These are phyloP conservation scores for Nitzschia palea DNA, from an alignment of 108 stramenopile species.

Conservation along the genomic window DNA sequence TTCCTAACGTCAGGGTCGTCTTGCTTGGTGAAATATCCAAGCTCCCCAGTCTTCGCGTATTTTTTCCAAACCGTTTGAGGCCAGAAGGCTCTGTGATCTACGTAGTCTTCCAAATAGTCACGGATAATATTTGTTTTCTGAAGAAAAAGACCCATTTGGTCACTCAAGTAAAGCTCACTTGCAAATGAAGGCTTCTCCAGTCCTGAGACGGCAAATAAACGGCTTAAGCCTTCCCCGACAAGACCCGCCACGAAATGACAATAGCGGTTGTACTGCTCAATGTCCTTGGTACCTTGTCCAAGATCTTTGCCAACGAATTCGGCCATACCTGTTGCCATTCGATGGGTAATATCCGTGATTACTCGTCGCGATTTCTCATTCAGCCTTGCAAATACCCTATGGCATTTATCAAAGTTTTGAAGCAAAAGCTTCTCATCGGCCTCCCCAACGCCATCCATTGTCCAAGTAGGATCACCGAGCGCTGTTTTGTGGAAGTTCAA, in stretches of 20 bases:
- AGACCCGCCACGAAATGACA: slow-evolving; percentile 99
- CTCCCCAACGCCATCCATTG: slow-evolving; percentile 91
- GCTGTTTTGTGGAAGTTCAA: slow-evolving; percentile 86
- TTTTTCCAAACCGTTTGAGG: slow-evolving; percentile 95
- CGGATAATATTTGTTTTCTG: slow-evolving; percentile 99
- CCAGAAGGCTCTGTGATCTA: slow-evolving; percentile 99
- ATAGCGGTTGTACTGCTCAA: slow-evolving; percentile 93
- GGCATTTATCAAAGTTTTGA: slow-evolving; percentile 91
- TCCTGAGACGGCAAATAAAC: slow-evolving; percentile 89
- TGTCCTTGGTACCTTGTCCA: slow-evolving; percentile 92
- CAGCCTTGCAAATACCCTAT: slow-evolving; percentile 75
- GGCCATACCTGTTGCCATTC: slow-evolving; percentile 99
- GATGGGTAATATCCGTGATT: slow-evolving; percentile 91
- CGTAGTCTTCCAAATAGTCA: slow-evolving; percentile 99
- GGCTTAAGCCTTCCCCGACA: slow-evolving; percentile 96
- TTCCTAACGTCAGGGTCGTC: slow-evolving; percentile 38
- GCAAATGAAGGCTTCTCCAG: slow-evolving; percentile 71
- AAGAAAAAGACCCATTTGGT: slow-evolving; percentile 98
- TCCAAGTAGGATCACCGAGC: slow-evolving; percentile 84
- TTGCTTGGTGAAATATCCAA: slow-evolving; percentile 88
- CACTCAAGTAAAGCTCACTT: slow-evolving; percentile 69
- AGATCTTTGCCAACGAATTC: slow-evolving; percentile 96
- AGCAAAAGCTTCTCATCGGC: slow-evolving; percentile 91
- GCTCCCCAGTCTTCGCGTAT: slow-evolving; percentile 69
- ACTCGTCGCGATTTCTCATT: slow-evolving; percentile 63